Base-by-base conservation (phyloP, 192 early-diverging fungal species). In the Lobosporangium transversale region DNA sequence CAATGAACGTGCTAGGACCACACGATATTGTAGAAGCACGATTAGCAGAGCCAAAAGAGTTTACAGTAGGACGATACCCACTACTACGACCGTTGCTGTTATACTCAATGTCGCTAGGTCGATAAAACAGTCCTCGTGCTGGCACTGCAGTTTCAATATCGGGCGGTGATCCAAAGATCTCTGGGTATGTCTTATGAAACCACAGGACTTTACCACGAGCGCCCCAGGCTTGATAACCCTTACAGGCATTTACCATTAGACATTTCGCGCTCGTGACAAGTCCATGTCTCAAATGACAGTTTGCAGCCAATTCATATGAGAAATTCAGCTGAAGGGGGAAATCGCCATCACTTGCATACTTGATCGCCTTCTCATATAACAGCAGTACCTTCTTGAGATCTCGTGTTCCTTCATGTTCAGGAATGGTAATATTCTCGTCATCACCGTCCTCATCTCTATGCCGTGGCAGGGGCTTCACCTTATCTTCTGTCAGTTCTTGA, bases 311-410 rank as follows among this genome's bases (percentile, higher is more conserved):
- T 14, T 76, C 73, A 43, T 57, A 67, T 23, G 63, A 54, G 31
- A 76, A 62, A 6, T 52, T 52, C 27, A 33, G 32, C 9, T 67
- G 59, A 8, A 76, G 31, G 0, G 73, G 73, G 27, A 76, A 76
- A 35, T 57, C 50, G 23, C 73, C 64, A 6, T 66, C 31, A 14
- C 24, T 67, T 4, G 73, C 50, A 37, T 67, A 76, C 1, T 54
- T 29, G 32, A 76, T 76, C 3, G 73, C 58, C 53, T 66, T 67
- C 37, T 76, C 73, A 48, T 76, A 76, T 3, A 67, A 35, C 47
- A 62, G 4, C 0, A 76, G 24, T 8, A 67, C 54, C 52, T 49
- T 49, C 23, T 57, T 62, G 26, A 76, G 11, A 11, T 67, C 53
- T 12, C 3, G 20, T 1, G 43, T 0, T 14, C 37, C 37, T 40